Base-by-base conservation (phyloP, 2,329 filamentous ascomycete genomes). In the Penicillium sp. region DNA sequence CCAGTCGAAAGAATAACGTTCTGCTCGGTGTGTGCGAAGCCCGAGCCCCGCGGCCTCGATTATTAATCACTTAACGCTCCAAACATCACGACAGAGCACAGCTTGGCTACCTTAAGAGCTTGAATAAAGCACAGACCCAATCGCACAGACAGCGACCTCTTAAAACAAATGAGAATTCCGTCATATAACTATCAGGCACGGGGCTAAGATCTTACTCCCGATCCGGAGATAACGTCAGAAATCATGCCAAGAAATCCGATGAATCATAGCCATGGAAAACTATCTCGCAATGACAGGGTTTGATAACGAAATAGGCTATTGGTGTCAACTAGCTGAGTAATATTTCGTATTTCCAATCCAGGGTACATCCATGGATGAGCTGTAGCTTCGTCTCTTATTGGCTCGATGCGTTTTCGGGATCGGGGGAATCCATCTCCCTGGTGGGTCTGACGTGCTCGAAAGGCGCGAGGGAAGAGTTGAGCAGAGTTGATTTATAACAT, bases 371-470 rank as follows among this genome's bases (percentile, higher is more conserved):
- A 31, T 5, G 11, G 29, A 14, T 26, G 21, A 4, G 35, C 11
- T 13, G 19, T 11, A 42, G 19, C 39, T 21, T 22, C 9, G 19
- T 39, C 4, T 35, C 29, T 31, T 7, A 50, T 50, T 50, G 48
- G 48, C 21, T 42, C 39, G 35, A 43, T 29, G 24, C 26, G 31
- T 37, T 27, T 14, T 56, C 55, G 55, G 55, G 22, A 19, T 56
- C 55, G 55, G 55, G 29, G 4, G 16, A 46, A 53, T 53, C 26
- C 10, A 22, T 21, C 13, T 19, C 21, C n/a, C 13, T 27, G 44
- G 22, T 42, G 49, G 35, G 29, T 26, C 49, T 51, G 49, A 56
- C 49, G 45, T 31, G 33, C 50, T 49, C 14, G 46, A 29, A 24
- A 49, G 26, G 37, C 43, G 49, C 48, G 35, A 24, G 2, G 14